These are phyloP conservation scores for Parasarocladium wereldwijsianum DNA, from an alignment of 2,329 filamentous ascomycete species.

Conservation along the genomic window DNA sequence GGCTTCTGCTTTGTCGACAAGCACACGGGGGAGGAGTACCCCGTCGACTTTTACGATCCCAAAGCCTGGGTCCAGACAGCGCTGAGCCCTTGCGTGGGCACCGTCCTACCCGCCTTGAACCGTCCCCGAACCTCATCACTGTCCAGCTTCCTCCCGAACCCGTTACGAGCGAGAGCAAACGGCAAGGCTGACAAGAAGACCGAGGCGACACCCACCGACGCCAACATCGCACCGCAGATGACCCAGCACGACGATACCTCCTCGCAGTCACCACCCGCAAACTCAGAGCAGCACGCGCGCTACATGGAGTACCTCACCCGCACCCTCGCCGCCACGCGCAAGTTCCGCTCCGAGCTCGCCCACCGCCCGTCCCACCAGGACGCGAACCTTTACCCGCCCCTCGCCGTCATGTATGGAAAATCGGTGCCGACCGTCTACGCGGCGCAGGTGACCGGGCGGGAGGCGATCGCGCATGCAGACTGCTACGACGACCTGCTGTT, in stretches of 20 bases:
- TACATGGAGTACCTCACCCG: constrained; percentile 55
- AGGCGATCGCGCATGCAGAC: constrained; percentile 61
- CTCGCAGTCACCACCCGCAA: constrained; percentile 7
- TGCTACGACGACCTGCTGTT: constrained; percentile 81
- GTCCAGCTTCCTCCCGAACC: constrained; percentile 25
- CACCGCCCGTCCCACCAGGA: constrained; percentile 43
- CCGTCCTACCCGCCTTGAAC: constrained; percentile 44
- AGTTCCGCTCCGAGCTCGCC: constrained; percentile 62
- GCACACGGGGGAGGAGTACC: constrained; percentile 64
- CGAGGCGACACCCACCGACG: constrained; percentile 23
- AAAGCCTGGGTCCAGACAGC: constrained; percentile 67
- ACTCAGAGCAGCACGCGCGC: constrained; percentile 12
- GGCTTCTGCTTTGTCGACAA: constrained; percentile 81
- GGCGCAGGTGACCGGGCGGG: constrained; percentile 56
- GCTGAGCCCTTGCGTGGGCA: constrained; percentile 62
- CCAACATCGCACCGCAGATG: constrained; percentile 14
- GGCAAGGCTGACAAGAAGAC: constrained; percentile 21
- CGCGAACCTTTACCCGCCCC: constrained; percentile 66
- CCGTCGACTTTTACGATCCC: constrained; percentile 69
- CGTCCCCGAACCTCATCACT: constrained; percentile 25
- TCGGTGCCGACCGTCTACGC: constrained; percentile 74
- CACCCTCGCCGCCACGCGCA: constrained; percentile 54
- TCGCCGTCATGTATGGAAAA: constrained; percentile 76
- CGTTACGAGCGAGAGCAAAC: constrained; percentile 28
- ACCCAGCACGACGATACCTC: constrained; percentile 3